These are phyloP conservation scores for Trichoderma virens DNA, from an alignment of 495 filamentous ascomycete species.

Conservation along the genomic window DNA sequence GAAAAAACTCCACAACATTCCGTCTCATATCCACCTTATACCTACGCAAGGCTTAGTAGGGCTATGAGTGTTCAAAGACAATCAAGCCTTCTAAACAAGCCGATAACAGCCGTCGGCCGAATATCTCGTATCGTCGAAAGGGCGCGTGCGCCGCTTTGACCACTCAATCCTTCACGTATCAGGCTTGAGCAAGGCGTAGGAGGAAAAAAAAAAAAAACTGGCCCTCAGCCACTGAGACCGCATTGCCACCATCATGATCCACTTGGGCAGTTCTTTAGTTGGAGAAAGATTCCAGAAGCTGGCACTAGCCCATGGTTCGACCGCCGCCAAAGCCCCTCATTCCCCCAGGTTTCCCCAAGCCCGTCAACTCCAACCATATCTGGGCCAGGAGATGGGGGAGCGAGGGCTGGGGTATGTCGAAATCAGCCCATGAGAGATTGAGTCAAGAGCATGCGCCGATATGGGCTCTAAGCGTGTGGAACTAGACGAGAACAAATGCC, in stretches of 20 bases:
- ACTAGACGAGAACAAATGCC: not conserved
- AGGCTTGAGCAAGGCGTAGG: not conserved
- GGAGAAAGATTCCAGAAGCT: not conserved
- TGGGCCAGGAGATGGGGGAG: not conserved
- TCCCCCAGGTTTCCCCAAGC: slow-evolving; percentile 7
- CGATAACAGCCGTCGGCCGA: not conserved
- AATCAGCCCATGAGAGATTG: not conserved
- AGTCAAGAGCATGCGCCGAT: not conserved
- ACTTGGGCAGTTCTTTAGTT: not conserved
- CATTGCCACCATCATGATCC: not conserved
- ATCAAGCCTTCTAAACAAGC: not conserved
- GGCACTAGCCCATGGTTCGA: not conserved
- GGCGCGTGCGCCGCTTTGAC: slow-evolving; percentile 1
- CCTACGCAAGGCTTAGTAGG: not conserved
- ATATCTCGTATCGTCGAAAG: not conserved
- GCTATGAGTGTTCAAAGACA: not conserved
- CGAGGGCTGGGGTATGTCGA: not conserved
- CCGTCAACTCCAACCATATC: not conserved
- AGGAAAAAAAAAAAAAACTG: not conserved
- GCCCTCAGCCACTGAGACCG: not conserved
- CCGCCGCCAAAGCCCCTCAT: not conserved
- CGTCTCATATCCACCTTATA: not conserved
- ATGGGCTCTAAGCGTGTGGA: not conserved
- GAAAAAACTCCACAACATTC: not conserved
- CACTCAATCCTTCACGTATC: not conserved